Conservation (phyloP, 179 eudicot species). For the Gypsophila paniculata region DNA sequence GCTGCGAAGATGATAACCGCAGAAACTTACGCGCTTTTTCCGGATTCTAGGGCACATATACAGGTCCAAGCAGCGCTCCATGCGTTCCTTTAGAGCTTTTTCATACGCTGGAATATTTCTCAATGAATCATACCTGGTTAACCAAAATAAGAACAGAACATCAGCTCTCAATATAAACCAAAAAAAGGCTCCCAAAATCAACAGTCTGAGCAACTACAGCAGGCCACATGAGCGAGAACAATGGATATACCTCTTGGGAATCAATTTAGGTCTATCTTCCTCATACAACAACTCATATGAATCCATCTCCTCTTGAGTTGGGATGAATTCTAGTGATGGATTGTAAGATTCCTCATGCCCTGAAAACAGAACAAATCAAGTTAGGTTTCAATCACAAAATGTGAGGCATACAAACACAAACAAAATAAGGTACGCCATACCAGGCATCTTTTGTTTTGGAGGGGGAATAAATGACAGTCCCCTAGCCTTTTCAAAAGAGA, state of each 20-base stretch:
- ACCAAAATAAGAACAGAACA: constrained; percentile 1
- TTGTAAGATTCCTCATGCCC: constrained; percentile 95
- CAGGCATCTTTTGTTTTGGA: constrained; percentile 84
- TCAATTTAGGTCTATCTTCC: constrained; percentile 91
- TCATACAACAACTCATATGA: constrained; percentile 78
- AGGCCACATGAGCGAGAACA: constrained; percentile 9
- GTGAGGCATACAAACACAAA: neutral
- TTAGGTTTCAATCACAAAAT: neutral
- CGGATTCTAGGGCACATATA: constrained; percentile 86
- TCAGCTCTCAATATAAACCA: constrained; percentile 6
- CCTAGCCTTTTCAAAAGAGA: constrained; percentile 46
- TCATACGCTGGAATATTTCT: constrained; percentile 87
- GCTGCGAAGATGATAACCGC: neutral
- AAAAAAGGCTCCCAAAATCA: neutral
- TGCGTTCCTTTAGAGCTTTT: constrained; percentile 56
- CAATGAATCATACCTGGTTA: constrained; percentile 62
- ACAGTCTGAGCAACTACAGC: neutral
- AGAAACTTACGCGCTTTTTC: constrained; percentile 69
- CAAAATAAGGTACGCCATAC: constrained; percentile 31
- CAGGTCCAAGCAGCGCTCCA: constrained; percentile 84
- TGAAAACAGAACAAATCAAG: constrained; percentile 23
- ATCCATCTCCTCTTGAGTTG: constrained; percentile 87
- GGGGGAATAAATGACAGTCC: constrained; percentile 89
- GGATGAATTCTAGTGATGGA: constrained; percentile 82
- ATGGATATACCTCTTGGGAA: constrained; percentile 58